These are phyloP conservation scores for Rhynchospora pubera DNA, from an alignment of 176 grass and related monocot genomes.

Conservation along the genomic window DNA sequence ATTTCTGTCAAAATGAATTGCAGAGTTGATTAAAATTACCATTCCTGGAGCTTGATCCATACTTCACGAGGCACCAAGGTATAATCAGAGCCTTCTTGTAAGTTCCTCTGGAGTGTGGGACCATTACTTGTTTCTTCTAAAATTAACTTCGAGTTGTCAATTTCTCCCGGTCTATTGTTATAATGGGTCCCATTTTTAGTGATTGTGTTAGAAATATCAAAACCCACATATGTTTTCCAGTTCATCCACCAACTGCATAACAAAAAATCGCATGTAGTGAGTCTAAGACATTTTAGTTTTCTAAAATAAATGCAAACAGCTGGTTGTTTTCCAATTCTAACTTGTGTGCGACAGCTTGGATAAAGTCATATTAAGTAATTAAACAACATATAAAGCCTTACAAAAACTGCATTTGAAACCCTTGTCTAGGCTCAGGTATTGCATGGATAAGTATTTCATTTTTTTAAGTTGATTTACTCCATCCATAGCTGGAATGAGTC, in stretches of 20 bases:
- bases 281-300: not conserved
- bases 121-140: constrained; percentile 45
- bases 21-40: constrained; percentile 36
- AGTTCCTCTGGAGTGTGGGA: constrained; percentile 52
- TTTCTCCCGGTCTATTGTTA: constrained; percentile 66
- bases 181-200: constrained; percentile 25
- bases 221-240: constrained; percentile 65
- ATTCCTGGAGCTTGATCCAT: constrained; percentile 71
- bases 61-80: constrained; percentile 71
- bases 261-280: constrained; percentile 21
- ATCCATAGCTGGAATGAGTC: not conserved
- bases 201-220: constrained; percentile 26
- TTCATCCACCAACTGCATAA: constrained; percentile 83
- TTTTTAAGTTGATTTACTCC: not conserved
- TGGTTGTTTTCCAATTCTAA: not conserved
- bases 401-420: not conserved
- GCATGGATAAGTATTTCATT: not conserved
- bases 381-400: not conserved
- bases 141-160: constrained; percentile 89
- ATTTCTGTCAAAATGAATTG: not conserved
- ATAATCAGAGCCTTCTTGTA: constrained; percentile 77
- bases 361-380: not conserved
- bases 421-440: not conserved
- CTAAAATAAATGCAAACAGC: not conserved
- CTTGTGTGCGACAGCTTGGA: too few relatives aligned